phyloP scores from a whole-genome alignment of 352 stramenopile genomes.

The Thraustotheca clavata region DNA sequence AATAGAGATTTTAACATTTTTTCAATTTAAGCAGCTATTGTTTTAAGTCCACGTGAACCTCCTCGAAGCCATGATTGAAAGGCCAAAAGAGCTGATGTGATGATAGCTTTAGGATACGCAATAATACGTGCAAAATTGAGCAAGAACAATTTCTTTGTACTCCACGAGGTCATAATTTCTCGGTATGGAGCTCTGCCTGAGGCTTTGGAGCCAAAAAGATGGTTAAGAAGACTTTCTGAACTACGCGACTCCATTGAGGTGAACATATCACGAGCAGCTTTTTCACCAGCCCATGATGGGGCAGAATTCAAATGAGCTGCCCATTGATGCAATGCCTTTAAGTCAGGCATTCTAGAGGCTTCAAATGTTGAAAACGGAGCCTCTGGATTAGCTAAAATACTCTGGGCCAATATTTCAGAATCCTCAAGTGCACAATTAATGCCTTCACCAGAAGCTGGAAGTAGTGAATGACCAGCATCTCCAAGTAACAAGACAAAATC shows the following conservation, averaged over 20 bases:
- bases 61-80: too few relatives aligned
- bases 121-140: constrained; percentile 8
- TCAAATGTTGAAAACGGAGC: background rate
- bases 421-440: constrained; percentile 17
- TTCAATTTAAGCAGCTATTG: too few relatives aligned
- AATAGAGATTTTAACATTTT: too few relatives aligned
- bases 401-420: background rate
- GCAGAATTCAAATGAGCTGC: constrained; percentile 6
- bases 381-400: background rate
- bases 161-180: background rate
- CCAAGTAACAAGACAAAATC: constrained; percentile 13
- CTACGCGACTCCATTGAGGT: background rate
- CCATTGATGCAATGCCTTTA: background rate
- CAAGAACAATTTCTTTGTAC: background rate
- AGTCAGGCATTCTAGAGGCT: background rate
- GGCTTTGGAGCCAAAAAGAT: constrained; percentile 6
- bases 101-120: constrained; percentile 1
- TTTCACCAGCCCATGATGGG: constrained; percentile 1
- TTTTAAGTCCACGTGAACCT: too few relatives aligned
- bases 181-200: background rate
- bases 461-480: constrained; percentile 13
- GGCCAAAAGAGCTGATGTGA: background rate
- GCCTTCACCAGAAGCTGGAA: constrained; percentile 15
- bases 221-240: background rate
- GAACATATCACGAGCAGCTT: background rate